Percentiles rank a stretch among this genome's conserved stretches.
These are phyloP conservation scores for Naganishia antarctica DNA, from an alignment of 768 basidiomycete species.

Conservation along the genomic window DNA sequence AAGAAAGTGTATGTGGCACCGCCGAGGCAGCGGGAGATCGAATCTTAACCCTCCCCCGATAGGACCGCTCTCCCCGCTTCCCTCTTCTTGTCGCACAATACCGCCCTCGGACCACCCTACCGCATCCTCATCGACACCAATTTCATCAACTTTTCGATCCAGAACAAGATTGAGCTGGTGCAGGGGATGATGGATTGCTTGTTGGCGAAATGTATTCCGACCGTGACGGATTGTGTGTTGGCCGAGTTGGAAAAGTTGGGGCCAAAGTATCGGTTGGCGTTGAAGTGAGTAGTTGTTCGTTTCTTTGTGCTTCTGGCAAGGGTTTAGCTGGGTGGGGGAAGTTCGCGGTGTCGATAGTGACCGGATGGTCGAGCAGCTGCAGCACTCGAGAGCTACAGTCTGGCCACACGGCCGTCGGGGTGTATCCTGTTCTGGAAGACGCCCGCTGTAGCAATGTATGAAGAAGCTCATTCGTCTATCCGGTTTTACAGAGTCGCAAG, in stretches of 20 bases:
- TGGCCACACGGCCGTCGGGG: no score
- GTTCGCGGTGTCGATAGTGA: no score
- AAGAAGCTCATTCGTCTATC: background rate
- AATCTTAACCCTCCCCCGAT: slow-evolving; percentile 49
- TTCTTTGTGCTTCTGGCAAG: slow-evolving; percentile 12
- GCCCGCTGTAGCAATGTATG: no score
- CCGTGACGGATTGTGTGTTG: slow-evolving; percentile 98
- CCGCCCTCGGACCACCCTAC: slow-evolving; percentile 92
- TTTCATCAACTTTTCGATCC: slow-evolving; percentile 96
- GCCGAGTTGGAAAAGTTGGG: slow-evolving; percentile 97
- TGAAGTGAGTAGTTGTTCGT: slow-evolving; percentile 65
- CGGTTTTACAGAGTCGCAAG: slow-evolving; percentile 69
- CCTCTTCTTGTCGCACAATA: slow-evolving; percentile 83
- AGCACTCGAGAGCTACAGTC: no score
- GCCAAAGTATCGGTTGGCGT: slow-evolving; percentile 85
- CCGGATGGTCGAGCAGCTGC: no score
- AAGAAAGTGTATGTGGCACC: slow-evolving; percentile 59
- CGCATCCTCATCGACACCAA: slow-evolving; percentile 97
- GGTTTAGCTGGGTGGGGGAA: no score
- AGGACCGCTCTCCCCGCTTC: slow-evolving; percentile 73
- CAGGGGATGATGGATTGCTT: slow-evolving; percentile 99
- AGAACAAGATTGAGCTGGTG: slow-evolving; percentile 93
- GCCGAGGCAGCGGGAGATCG: background rate
- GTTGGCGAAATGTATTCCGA: slow-evolving; percentile 97
- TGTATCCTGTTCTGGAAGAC: no score